These are phyloP conservation scores for Aspergillus caelatus DNA, from an alignment of 2,329 filamentous ascomycete species.

Conservation along the genomic window DNA sequence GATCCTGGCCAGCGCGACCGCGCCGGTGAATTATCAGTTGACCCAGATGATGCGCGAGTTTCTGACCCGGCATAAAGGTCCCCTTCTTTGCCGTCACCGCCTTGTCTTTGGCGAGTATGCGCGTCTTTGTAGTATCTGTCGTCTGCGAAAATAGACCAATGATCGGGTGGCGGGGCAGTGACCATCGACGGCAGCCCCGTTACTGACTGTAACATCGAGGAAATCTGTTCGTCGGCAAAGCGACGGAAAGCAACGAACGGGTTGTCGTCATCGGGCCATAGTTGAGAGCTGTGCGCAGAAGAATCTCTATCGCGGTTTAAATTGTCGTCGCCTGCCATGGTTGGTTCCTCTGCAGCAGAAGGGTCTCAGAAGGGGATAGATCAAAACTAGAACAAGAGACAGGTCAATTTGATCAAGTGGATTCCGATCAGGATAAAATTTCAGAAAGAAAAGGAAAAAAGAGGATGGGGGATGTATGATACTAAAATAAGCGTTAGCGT, in stretches of 20 bases:
- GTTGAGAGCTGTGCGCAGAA: constrained; percentile 20
- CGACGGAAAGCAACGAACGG: constrained; percentile 64
- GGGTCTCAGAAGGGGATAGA: too few relatives aligned
- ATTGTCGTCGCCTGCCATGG: constrained; percentile 30
- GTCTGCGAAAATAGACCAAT: constrained; percentile 40
- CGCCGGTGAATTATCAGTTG: constrained; percentile 1
- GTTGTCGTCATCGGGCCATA: constrained; percentile 47
- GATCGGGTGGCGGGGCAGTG: constrained; percentile 32
- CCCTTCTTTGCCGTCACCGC: constrained; percentile 8
- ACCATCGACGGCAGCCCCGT: constrained; percentile 49
- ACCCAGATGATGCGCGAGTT: constrained; percentile 6
- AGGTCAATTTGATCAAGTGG: background rate
- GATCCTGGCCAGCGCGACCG: constrained; percentile 19
- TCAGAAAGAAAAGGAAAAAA: constrained; percentile 5
- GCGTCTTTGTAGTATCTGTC: constrained; percentile 31
- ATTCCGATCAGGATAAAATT: background rate
- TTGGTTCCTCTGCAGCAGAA: background rate
- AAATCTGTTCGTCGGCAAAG: constrained; percentile 62
- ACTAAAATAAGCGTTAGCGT: constrained; percentile 10
- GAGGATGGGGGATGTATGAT: constrained; percentile 3
- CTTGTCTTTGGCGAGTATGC: constrained; percentile 21
- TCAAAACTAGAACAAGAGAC: background rate
- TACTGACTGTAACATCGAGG: constrained; percentile 56
- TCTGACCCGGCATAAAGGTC: constrained; percentile 9
- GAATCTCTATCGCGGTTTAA: constrained; percentile 11